These are phyloP conservation scores for Venturia carpophila DNA, from an alignment of 2,329 filamentous ascomycete species.

Conservation along the genomic window DNA sequence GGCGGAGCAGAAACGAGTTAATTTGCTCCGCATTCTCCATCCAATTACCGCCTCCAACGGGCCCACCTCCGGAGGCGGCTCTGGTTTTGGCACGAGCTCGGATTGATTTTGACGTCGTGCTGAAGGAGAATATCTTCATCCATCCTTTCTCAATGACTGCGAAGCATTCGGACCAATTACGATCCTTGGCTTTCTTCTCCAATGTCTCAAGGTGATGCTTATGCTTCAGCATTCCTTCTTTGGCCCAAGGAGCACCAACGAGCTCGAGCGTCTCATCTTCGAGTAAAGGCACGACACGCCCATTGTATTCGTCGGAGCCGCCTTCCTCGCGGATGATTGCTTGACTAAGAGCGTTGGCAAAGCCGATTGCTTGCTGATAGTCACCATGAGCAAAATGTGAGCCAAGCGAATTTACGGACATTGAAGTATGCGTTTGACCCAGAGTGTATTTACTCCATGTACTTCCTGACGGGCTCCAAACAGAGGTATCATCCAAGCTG, in stretches of 20 bases:
- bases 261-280: slow-evolving; percentile 92
- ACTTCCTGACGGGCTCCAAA: slow-evolving; percentile 85
- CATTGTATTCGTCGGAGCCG: slow-evolving; percentile 20
- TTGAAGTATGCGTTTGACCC: slow-evolving; percentile 80
- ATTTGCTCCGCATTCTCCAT: slow-evolving; percentile 90
- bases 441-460: slow-evolving; percentile 93
- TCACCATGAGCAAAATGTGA: slow-evolving; percentile 68
- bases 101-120: slow-evolving; percentile 63
- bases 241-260: slow-evolving; percentile 92
- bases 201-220: slow-evolving; percentile 90
- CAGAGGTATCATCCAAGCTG: slow-evolving; percentile 83
- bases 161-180: slow-evolving; percentile 92
- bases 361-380: slow-evolving; percentile 94
- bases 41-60: slow-evolving; percentile 96
- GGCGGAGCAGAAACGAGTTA: slow-evolving; percentile 77
- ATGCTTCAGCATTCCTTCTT: slow-evolving; percentile 91
- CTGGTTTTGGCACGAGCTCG: slow-evolving; percentile 54
- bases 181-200: slow-evolving; percentile 86
- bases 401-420: slow-evolving; percentile 84
- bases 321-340: slow-evolving; percentile 89
- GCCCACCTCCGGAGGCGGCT: slow-evolving; percentile 46
- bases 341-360: slow-evolving; percentile 91
- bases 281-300: slow-evolving; percentile 56
- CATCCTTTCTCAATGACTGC: slow-evolving; percentile 93
- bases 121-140: slow-evolving; percentile 90